These are phyloP conservation scores for Paraleonurus japonicus DNA, from an alignment of 257 asterid species.

Conservation along the genomic window DNA sequence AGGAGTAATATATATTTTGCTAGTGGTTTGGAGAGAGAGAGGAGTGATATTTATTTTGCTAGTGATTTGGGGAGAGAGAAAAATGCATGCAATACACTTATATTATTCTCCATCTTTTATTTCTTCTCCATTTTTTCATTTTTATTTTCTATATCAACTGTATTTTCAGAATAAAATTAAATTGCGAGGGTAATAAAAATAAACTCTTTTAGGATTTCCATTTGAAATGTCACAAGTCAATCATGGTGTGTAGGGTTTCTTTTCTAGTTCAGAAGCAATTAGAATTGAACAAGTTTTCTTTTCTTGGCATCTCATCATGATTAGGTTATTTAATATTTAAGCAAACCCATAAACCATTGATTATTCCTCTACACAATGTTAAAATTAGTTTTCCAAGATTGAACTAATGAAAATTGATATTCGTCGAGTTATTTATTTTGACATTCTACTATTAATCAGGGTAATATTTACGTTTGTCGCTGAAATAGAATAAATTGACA, in stretches of 20 bases:
- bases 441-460: neutral
- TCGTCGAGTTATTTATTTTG: neutral
- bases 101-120: too few relatives aligned
- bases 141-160: neutral
- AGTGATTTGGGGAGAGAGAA: neutral
- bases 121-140: neutral
- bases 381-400: neutral
- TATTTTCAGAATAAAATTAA: too few relatives aligned
- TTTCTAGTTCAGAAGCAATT: conserved; percentile 6
- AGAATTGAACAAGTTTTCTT: neutral
- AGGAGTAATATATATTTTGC: neutral
- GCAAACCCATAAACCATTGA: neutral
- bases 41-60: too few relatives aligned
- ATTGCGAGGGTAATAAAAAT: neutral
- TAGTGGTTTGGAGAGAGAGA: neutral
- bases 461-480: neutral
- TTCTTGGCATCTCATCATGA: neutral
- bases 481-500: neutral
- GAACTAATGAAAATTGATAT: neutral
- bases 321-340: neutral
- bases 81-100: too few relatives aligned
- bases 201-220: neutral
- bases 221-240: conserved; percentile 9
- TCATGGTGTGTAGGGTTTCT: neutral
- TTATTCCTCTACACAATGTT: neutral